Evolutionary conservation across 805 yeast genomes (phyloP).

Genomic region (Scheffersomyces stipitis): DNA sequence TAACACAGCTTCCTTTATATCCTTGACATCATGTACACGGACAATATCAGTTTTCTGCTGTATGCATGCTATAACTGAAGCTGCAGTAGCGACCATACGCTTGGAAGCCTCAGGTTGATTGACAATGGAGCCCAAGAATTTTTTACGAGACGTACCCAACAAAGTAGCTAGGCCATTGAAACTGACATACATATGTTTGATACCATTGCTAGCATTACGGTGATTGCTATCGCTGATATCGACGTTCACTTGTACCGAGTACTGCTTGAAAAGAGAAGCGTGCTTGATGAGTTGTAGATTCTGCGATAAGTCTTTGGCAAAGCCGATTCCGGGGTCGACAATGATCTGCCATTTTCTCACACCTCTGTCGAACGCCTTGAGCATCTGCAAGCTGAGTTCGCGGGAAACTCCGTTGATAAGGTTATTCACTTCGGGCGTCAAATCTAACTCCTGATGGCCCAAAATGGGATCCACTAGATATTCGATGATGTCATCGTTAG

Average conservation of each 20-base stretch:
- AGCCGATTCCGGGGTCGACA: constrained; percentile 94
- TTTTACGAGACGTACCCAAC: constrained; percentile 86
- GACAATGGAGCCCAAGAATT: constrained; percentile 76
- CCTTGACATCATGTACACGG: constrained; percentile 81
- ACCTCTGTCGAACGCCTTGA: constrained; percentile 59
- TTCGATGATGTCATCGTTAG: constrained; percentile 38
- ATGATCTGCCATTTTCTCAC: constrained; percentile 88
- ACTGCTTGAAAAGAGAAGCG: constrained; percentile 48
- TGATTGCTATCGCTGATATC: constrained; percentile 15
- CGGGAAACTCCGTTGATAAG: constrained; percentile 58
- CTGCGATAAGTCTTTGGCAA: constrained; percentile 79
- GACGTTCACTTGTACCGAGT: constrained; percentile 34
- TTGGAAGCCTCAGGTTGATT: constrained; percentile 54
- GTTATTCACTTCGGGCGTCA: constrained; percentile 21
- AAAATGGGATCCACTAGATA: constrained; percentile 25
- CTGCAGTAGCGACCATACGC: constrained; percentile 76
- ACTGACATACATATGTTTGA: constrained; percentile 30
- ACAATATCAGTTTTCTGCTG: constrained; percentile 77
- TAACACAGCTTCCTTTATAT: constrained; percentile 43
- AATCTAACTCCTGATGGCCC: constrained; percentile 21
- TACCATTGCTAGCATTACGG: constrained; percentile 11
- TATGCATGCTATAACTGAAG: constrained; percentile 70
- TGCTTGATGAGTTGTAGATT: constrained; percentile 65
- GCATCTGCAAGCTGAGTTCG: constrained; percentile 61
- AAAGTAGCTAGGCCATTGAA: constrained; percentile 64